These are phyloP conservation scores for Dactylonectria macrodidyma DNA, from an alignment of 2,329 filamentous ascomycete genomes.

Conservation along the genomic window DNA sequence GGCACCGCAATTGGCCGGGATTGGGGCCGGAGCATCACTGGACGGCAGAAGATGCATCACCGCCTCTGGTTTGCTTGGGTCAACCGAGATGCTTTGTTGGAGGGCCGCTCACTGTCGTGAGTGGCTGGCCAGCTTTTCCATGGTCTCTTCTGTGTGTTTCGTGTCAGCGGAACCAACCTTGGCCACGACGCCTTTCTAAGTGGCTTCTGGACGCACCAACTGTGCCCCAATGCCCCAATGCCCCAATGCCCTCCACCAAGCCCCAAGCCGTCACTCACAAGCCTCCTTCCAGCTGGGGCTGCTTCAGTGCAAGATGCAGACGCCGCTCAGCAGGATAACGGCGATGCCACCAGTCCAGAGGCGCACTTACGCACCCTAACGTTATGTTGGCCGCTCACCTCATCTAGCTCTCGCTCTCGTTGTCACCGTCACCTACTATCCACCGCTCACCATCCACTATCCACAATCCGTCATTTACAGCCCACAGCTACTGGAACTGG, in stretches of 20 bases:
- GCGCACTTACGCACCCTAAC: conserved; percentile 40
- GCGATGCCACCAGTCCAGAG: conserved; percentile 16
- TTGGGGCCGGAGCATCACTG: conserved; percentile 41
- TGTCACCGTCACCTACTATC: conserved; percentile 38
- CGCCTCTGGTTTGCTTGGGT: conserved; percentile 27
- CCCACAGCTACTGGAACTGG: conserved; percentile 29
- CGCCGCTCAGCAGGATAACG: conserved; percentile 9
- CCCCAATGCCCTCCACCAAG: background rate
- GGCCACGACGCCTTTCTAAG: background rate
- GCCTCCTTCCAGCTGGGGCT: conserved; percentile 12
- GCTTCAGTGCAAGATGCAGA: background rate
- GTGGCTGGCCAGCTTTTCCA: conserved; percentile 18
- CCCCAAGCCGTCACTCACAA: background rate
- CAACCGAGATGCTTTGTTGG: conserved; percentile 10
- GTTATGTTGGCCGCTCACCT: conserved; percentile 31
- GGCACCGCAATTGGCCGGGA: conserved; percentile 43
- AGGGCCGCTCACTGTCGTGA: conserved; percentile 19
- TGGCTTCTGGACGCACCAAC: background rate
- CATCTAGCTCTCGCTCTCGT: conserved; percentile 15
- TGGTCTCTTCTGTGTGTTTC: conserved; percentile 28
- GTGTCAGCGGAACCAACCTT: conserved; percentile 20
- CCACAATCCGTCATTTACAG: conserved; percentile 33
- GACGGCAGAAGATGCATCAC: conserved; percentile 23
- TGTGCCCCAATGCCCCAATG: background rate
- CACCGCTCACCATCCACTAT: conserved; percentile 41